Base-by-base conservation (phyloP, 495 filamentous ascomycete species). In the Rhypophila decipiens region DNA sequence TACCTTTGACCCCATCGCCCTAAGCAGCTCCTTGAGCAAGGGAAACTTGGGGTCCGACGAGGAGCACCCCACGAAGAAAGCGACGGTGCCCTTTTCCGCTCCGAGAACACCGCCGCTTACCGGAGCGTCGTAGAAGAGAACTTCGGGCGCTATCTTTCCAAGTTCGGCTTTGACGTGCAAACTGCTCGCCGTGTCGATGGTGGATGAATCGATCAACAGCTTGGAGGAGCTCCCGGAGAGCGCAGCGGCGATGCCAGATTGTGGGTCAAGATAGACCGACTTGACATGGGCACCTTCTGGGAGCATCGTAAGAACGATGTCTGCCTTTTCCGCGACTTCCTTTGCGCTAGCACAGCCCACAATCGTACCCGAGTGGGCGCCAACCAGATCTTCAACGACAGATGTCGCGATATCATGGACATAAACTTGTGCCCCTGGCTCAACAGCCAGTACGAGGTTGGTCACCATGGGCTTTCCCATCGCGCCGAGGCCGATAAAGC, bases 401-500 rank as follows among this genome's bases (percentile, higher is more conserved):
- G 48, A 57, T 3, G 43, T 48, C 39, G 67, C 65, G 37, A 76
- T 53, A 50, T 76, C 73, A 47, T 70, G 55, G 17, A 74, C 57
- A 47, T 69, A 44, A 11, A 76, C 57, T n/a, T 46, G 54, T 38
- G 72, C 63, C 4, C 57, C 59, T 1, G 51, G 35, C 9, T 65
- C 52, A n/a, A 73, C 53, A 47, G 68, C 70, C 13, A 53, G 49
- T 39, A 67, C 67, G 0, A 76, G 65, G 51, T 76, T 76, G 47
- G 55, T 56, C 1, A 65, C 71, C 73, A 76, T 76, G 4, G 69
- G 68, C 51, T 61, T 73, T 21, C 72, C 72, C 73, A 59, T 64
- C 3, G 47, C 51, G 2, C 59, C 59, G 3, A 63, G 46, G 17
- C 59, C 59, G 13, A 60, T 42, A 39, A 44, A 59, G 29, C 24